Base-by-base conservation (phyloP, 352 stramenopile species). In the Pythium brachiatum region DNA sequence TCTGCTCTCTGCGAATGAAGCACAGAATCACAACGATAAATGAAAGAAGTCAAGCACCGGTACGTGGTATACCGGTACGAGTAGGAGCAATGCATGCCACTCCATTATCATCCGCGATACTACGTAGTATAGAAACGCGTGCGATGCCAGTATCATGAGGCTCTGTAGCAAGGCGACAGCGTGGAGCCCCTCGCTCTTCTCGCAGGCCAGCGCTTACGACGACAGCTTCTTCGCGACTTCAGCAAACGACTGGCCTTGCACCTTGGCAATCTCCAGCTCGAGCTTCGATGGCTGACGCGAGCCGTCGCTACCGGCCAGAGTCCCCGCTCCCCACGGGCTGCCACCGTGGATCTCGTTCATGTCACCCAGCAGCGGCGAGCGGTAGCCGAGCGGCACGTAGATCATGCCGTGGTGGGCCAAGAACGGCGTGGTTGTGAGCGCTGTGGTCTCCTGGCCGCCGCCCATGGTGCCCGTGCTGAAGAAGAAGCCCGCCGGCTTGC, bases 331-430 rank as follows among this genome's bases (percentile, higher is more conserved):
- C 64, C 86, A 92, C 0, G 74, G 64, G 43, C 58, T 74, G 23
- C 62, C 74, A 29, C 75, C 76, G 51, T 85, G 78, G 23, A 81
- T 51, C 39, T 77, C 69, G 21, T 75, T 51, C 43, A 76, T 64
- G 56, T 74, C 66, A 32, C 70, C 76, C 27, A 71, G 57, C 16
- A 69, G 39, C 3, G 46, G 68, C 7, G 61, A 62, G 29, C 68
- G 66, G 64, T 70, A 75, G 39, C 81, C 83, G 16, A 87, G 53
- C 41, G 83, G 81, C 31, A 93, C 75, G 61, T 86, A 94, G 56
- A 90, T 62, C 77, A 93, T 91, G 50, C 83, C 83, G 27, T 90
- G 78, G 70, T 94, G 83, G 0, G 76, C 62, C 23, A 91, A 65
- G 65, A 90, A 88, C 21, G 77, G 78, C 53, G 91, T 62, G 7